Evolutionary conservation across 164 flowering plant genomes (phyloP), one percentile per base, ranked within the genome.

Genomic region (Magnolia officinalis): DNA sequence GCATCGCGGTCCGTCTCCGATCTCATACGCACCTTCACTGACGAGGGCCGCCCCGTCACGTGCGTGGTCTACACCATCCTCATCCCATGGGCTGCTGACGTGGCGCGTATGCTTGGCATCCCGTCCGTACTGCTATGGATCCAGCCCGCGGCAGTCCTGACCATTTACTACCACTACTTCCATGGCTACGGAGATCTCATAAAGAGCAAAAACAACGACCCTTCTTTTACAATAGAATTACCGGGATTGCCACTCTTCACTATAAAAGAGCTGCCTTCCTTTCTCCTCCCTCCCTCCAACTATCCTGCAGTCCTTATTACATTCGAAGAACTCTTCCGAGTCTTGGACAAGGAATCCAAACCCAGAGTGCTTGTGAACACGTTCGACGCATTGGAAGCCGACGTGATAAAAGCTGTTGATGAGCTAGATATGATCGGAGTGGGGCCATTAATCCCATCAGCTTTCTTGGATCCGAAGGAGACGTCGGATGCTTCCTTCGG

Each of bases 381-480:
- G 0, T 89, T 88, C 73, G 86, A 88, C 9, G 84, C 80, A 0
- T 58, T 90, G 19, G 94, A 91, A 72, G 24, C 50, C 0, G 88
- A 85, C 0, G 87, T 87, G 1, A 7, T 92, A 0, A 80, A 52
- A 26, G 63, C 85, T 1, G 16, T 85, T 1, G 79, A 76, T 11
- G 59, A 73, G 50, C n/a, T 77, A 1, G 77, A 80, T 0, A 2
- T 88, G 70, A 61, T 84, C 0, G 81, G 79, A 6, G 68, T 93
- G 2, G 96, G 98, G 13, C 98, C 92, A 2, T 74, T 87, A 76
- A 66, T 91, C 63, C 89, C 90, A 4, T 83, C 88, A 3, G 87
- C 89, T 8, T 82, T 80, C 52, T 59, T 81, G 19, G 87, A 82
- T 21, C 75, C 81, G 1, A 73, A 72, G 2, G 82, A 81, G 18